phyloP scores from a whole-genome alignment of 2,329 filamentous ascomycete species.

The Penicillium sclerotiorum region DNA sequence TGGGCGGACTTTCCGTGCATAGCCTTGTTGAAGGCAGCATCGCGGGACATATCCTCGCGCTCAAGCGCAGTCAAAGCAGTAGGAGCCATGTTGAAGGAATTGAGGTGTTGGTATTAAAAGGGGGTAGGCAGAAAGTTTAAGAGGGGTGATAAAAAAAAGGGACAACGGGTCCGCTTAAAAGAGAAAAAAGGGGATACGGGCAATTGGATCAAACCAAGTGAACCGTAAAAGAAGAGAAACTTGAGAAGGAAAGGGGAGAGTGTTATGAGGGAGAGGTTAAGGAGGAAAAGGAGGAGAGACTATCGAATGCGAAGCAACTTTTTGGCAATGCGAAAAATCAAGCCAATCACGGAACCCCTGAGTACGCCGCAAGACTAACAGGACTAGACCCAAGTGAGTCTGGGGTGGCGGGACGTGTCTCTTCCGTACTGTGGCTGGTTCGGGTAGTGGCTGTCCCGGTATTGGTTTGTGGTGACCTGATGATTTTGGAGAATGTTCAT shows the following conservation, averaged over 20 bases:
- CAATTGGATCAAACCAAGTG: conserved; percentile 9
- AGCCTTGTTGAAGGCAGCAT: conserved; percentile 88
- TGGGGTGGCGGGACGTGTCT: conserved; percentile 8
- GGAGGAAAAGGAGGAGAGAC: conserved; percentile 26
- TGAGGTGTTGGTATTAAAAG: conserved; percentile 15
- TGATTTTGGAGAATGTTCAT: not conserved
- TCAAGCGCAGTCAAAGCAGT: conserved; percentile 68
- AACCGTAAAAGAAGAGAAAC: conserved; percentile 8
- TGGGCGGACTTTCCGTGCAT: conserved; percentile 76
- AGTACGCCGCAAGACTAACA: conserved; percentile 10
- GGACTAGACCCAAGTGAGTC: conserved; percentile 12
- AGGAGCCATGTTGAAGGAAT: conserved; percentile 52
- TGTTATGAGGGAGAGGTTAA: conserved; percentile 10
- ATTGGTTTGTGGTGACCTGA: conserved; percentile 18
- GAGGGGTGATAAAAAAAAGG: conserved; percentile 8
- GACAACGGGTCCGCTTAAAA: conserved; percentile 10
- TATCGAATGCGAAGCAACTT: conserved; percentile 23
- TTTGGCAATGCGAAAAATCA: conserved; percentile 21
- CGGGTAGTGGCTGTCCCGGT: conserved; percentile 19
- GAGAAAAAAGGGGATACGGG: conserved; percentile 12
- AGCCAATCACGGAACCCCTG: conserved; percentile 24
- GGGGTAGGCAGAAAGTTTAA: not conserved
- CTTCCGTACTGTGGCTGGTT: conserved; percentile 24
- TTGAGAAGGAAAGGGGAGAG: conserved; percentile 1
- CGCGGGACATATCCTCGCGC: conserved; percentile 77